A percentile compares a stretch with the other conserved stretches of the same genome.
Evolutionary conservation across 192 early-diverging fungal species (phyloP).

Genomic region (Entrophospora sp.): DNA sequence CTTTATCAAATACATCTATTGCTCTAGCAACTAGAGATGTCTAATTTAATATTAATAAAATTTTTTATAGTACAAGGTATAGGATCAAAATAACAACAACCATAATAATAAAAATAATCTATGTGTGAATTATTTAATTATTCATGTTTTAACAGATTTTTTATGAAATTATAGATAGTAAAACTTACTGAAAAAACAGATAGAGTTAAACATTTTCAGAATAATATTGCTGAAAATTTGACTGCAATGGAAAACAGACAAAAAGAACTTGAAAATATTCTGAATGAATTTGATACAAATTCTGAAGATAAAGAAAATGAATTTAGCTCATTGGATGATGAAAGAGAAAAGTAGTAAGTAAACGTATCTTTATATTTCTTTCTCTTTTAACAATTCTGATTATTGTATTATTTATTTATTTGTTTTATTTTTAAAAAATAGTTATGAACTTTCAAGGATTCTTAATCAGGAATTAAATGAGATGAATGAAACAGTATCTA

Average conservation of each 20-base stretch:
- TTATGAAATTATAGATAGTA: too few species aligned
- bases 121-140: too few species aligned
- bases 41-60: conserved; percentile 22
- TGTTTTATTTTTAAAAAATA: conserved; percentile 45
- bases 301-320: conserved; percentile 39
- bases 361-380: not conserved
- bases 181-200: conserved; percentile 66
- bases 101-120: too few species aligned
- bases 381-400: not conserved
- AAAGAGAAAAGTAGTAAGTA: conserved; percentile 28
- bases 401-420: not conserved
- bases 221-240: conserved; percentile 75
- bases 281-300: too few species aligned
- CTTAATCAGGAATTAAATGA: conserved; percentile 84
- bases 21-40: conserved; percentile 85
- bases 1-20: conserved; percentile 59
- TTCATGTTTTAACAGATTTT: too few species aligned
- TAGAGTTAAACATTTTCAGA: conserved; percentile 64
- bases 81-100: not conserved
- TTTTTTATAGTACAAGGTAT: not conserved
- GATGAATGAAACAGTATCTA: conserved; percentile 65
- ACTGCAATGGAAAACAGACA: too few species aligned
- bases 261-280: conserved; percentile 60
- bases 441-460: conserved; percentile 81
- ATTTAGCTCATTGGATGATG: conserved; percentile 29